Base-by-base conservation (phyloP, 169 alveolate genomes). In the Cryptosporidium ubiquitum region DNA sequence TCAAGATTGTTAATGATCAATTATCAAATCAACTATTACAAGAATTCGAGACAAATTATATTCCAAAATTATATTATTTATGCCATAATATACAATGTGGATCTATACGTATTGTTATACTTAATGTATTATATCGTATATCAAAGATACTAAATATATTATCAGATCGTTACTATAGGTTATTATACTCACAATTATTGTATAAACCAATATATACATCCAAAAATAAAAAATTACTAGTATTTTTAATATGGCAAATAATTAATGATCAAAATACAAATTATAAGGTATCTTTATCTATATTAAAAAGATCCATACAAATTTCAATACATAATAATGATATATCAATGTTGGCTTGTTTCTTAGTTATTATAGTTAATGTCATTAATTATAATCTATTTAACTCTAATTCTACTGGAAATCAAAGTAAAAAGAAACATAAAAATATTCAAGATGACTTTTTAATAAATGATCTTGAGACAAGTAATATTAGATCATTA, bases 31-130 rank as follows among this genome's bases (percentile, higher is more conserved):
- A 64, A 18, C 37, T 79, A 35, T 40, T 64, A 31, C 68, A 79
- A 42, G 74, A 79, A 31, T 79, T 79, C 42, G 79, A 79, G 31
- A 60, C 73, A 5, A 23, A 37, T 26, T 79, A 79, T 37, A 79
- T 79, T 18, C 89, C 89, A 79, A 79, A 79, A 40, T 23, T 79
- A 10, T 79, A 79, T 29, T 79, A 60, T 79, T 29, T 79, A 9
- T 79, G 89, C 26, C 89, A 79, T 44, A 79, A 58, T 33, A 64
- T 79, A 37, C 47, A 79, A 6, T 79, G 89, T 79, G 89, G 69
- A 14, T 79, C 89, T 2, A 79, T 79, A 7, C 60, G 89, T 16
- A 79, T 79, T 40, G 89, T 79, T 35, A 79, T 79, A 29, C 66
- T 79, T 14, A 47, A 64, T 20, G 89, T 79, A 18, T 16, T 79